Evolutionary conservation across 257 asterid species (phyloP).

Genomic region (Nicotiana noctiflora): DNA sequence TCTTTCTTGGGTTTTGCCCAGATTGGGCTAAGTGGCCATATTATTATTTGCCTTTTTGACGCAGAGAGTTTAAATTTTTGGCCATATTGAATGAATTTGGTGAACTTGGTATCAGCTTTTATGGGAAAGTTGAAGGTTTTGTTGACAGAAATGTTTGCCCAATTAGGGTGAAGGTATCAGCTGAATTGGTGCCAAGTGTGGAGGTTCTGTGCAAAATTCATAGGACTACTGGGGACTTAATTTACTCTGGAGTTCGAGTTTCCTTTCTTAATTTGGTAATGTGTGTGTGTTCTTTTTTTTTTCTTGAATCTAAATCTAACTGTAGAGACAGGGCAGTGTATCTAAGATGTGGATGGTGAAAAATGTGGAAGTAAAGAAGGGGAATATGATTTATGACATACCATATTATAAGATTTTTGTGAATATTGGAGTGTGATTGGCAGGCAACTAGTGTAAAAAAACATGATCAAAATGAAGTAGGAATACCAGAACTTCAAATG

Average conservation of each 20-base stretch:
- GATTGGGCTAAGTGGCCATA: neutral
- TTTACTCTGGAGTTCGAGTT: neutral
- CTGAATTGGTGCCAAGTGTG: neutral
- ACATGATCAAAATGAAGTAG: neutral
- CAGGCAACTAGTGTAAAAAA: neutral
- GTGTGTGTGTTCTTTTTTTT: neutral
- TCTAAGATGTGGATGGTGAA: neutral
- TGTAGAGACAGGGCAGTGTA: neutral
- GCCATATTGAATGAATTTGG: slow-evolving; percentile 1
- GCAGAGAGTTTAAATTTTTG: neutral
- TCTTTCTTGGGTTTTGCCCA: neutral
- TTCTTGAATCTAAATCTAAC: neutral
- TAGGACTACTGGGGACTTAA: neutral
- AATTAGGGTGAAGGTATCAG: neutral
- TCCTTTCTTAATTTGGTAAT: neutral
- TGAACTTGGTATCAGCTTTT: neutral
- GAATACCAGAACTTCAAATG: neutral
- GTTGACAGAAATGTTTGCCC: neutral
- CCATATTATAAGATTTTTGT: neutral
- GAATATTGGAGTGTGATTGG: neutral
- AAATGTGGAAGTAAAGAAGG: neutral
- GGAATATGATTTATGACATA: neutral
- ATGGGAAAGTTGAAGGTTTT: slow-evolving; percentile 1
- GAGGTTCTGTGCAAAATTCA: neutral
- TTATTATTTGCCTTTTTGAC: neutral